Conservation (phyloP, 2,329 filamentous ascomycete species). For the Stemphylium lycopersici region DNA sequence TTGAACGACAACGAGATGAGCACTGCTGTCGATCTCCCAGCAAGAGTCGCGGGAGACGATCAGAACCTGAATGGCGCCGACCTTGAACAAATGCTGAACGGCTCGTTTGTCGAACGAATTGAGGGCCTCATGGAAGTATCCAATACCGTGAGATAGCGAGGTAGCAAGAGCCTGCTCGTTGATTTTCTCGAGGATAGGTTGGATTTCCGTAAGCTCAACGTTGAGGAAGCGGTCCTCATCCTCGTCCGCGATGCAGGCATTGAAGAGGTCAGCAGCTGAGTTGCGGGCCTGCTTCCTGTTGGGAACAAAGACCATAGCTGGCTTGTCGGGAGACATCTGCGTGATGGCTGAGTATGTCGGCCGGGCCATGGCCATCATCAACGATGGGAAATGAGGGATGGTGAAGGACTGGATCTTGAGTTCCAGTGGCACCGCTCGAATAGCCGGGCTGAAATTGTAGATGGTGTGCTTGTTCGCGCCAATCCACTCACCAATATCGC, state of each 20-base stretch:
- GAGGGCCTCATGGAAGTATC: conserved; percentile 95
- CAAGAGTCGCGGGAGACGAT: conserved; percentile 86
- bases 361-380: conserved; percentile 98
- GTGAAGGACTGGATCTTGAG: conserved; percentile 94
- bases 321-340: conserved; percentile 86
- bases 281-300: conserved; percentile 90
- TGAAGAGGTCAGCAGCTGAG: conserved; percentile 84
- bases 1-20: conserved; percentile 94
- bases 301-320: conserved; percentile 89
- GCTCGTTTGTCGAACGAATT: conserved; percentile 89
- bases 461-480: conserved; percentile 97
- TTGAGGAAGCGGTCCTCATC: conserved; percentile 94
- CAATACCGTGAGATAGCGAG: conserved; percentile 89
- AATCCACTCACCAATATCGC: conserved; percentile 96
- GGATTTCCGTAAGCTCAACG: conserved; percentile 79
- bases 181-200: conserved; percentile 79
- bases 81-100: conserved; percentile 87
- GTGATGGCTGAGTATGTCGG: conserved; percentile 89
- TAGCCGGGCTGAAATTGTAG: conserved; percentile 96
- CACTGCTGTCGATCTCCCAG: conserved; percentile 89
- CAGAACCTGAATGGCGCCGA: conserved; percentile 87
- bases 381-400: conserved; percentile 94
- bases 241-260: conserved; percentile 86
- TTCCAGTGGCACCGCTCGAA: conserved; percentile 86
- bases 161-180: conserved; percentile 88